Percentiles rank a stretch among this genome's conserved stretches.
Conservation (phyloP, 1,139 yeast species). For the Hyphopichia wangnamkhiaoensis region DNA sequence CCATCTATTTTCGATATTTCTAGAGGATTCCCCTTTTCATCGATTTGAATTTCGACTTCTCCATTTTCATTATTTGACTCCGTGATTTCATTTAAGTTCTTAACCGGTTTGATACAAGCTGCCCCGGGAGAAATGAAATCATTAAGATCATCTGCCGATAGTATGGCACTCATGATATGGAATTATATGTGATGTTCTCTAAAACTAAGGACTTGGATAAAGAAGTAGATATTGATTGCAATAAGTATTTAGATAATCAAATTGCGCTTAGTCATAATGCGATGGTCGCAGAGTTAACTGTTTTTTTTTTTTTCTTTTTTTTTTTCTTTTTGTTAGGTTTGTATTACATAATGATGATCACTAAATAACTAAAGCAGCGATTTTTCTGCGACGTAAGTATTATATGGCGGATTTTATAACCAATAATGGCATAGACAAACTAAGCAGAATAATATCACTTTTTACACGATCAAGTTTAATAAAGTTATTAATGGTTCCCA, state of each 20-base stretch:
- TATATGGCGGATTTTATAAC: not conserved
- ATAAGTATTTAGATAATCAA: not conserved
- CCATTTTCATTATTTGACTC: slow-evolving; percentile 23
- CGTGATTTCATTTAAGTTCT: slow-evolving; percentile 6
- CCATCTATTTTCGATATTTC: slow-evolving; percentile 69
- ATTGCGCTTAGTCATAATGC: slow-evolving; percentile 1
- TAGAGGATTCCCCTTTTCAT: slow-evolving; percentile 63
- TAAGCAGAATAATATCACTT: not conserved
- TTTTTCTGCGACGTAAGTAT: slow-evolving; percentile 1
- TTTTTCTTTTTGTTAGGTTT: not conserved
- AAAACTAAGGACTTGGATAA: not conserved
- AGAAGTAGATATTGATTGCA: not conserved
- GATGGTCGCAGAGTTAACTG: not conserved
- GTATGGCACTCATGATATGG: slow-evolving; percentile 73
- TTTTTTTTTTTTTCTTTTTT: not conserved
- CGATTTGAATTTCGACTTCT: slow-evolving; percentile 65
- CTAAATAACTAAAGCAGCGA: not conserved
- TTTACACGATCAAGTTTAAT: too few relatives aligned
- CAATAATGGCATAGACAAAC: not conserved
- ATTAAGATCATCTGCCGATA: slow-evolving; percentile 87
- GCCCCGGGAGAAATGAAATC: slow-evolving; percentile 94
- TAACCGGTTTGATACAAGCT: slow-evolving; percentile 78
- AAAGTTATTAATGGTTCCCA: not conserved
- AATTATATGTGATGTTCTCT: not conserved
- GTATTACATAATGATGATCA: not conserved